Evolutionary conservation across 768 basidiomycete species (phyloP), one percentile per base, ranked within the genome.

Genomic region (Termitomyces sp.): DNA sequence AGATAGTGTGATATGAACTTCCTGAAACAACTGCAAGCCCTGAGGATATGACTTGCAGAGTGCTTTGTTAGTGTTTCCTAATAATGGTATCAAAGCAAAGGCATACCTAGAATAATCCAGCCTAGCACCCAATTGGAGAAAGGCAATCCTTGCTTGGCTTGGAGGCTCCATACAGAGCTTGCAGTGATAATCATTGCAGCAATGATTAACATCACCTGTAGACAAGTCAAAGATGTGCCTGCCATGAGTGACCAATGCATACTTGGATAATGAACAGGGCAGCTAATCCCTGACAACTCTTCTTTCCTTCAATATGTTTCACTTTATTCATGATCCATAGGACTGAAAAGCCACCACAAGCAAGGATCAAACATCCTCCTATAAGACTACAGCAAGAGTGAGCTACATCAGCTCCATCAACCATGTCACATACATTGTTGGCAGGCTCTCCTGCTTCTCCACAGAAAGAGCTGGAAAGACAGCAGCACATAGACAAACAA

Each of bases 381-480:
- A 64, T 50, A 51, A 81, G 58, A 53, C 83, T 85, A 52, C 3
- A 44, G n/a, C 1, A 7, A 26, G 13, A 22, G 4, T 44, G 36
- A 37, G 36, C 36, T 37, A 37, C 14, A 8, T 40, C 22, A 5
- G 34, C 12, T 22, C 39, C 27, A 30, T 30, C 43, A 55, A n/a
- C 22, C 40, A 7, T 16, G 42, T 44, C 13, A 75, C 84, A 65
- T 55, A 91, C 91, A 93, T 85, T 4, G 76, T 66, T 1, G 65
- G 27, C n/a, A 88, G 57, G 59, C 74, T 84, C 70, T 93, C 92
- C 22, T 74, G 71, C 67, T 90, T 88, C 59, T 93, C 85, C 3
- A 92, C 88, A 9, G 82, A 74, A 32, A 93, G 76, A 30, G 89
- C 67, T 0, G 91, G 91, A 65, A 93, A 94, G 3, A 89, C 63